A percentile compares a stretch with the other conserved stretches of the same genome.
Conservation (phyloP, 441 rosid species). For the Dalechampia spathulata region DNA sequence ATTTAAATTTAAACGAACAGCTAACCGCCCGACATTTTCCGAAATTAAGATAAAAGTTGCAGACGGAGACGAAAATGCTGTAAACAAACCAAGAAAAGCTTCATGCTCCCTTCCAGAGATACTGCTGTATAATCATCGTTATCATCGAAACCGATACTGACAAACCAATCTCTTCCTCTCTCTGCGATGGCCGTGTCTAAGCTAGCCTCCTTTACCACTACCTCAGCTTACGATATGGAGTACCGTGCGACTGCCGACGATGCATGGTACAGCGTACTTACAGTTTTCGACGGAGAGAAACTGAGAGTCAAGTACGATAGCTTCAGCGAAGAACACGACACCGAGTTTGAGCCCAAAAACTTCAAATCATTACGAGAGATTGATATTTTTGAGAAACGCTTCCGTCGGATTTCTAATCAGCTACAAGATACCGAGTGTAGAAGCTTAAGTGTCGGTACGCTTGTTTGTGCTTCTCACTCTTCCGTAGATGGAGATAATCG, state of each 20-base stretch:
- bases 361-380: conserved; percentile 20
- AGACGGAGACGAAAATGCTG: too few species aligned
- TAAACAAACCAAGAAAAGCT: too few species aligned
- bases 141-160: too few species aligned
- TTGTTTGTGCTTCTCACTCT: conserved; percentile 37
- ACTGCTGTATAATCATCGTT: too few species aligned
- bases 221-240: conserved; percentile 14
- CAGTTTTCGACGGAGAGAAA: conserved; percentile 15
- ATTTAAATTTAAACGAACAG: too few species aligned
- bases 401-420: conserved; percentile 35
- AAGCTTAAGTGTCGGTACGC: conserved; percentile 15
- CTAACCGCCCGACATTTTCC: too few species aligned
- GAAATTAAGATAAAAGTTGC: too few species aligned
- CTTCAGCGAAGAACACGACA: conserved; percentile 20
- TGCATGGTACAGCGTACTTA: conserved; percentile 36
- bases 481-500: conserved; percentile 16
- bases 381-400: conserved; percentile 19
- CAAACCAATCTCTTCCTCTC: too few species aligned
- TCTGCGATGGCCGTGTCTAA: background rate
- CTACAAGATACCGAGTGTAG: conserved; percentile 34
- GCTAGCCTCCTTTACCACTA: background rate
- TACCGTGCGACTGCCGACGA: conserved; percentile 24
- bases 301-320: conserved; percentile 22
- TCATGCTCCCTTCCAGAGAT: too few species aligned
- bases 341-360: conserved; percentile 11